A percentile compares a stretch with the other conserved stretches of the same genome.
Conservation (phyloP, 2,329 filamentous ascomycete genomes). For the Orbilia quercus region DNA sequence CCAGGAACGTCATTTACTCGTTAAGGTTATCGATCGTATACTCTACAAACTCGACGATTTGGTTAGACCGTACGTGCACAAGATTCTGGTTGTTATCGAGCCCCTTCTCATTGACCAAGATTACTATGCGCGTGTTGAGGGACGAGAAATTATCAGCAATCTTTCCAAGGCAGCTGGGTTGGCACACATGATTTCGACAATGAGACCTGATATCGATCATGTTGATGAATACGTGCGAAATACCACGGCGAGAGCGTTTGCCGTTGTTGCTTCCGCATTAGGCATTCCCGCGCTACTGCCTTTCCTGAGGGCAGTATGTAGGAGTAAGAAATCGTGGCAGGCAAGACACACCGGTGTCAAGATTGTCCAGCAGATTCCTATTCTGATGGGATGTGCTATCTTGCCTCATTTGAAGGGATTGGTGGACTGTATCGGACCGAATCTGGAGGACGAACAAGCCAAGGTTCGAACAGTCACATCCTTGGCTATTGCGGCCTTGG, state of each 20-base stretch:
- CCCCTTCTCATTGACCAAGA: slow-evolving; percentile 99
- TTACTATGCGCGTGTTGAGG: slow-evolving; percentile 98
- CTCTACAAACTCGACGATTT: slow-evolving; percentile 98
- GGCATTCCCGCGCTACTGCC: slow-evolving; percentile 95
- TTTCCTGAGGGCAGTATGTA: slow-evolving; percentile 93
- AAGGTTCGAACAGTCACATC: slow-evolving; percentile 97
- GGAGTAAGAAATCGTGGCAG: slow-evolving; percentile 99
- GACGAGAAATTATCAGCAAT: slow-evolving; percentile 98
- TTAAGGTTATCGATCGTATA: slow-evolving; percentile 98
- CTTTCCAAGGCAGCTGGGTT: slow-evolving; percentile 95
- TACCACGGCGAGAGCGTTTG: slow-evolving; percentile 95
- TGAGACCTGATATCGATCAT: slow-evolving; percentile 98
- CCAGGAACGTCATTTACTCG: slow-evolving; percentile 95
- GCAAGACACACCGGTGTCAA: slow-evolving; percentile 98
- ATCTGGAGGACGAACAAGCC: slow-evolving; percentile 95
- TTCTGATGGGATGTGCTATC: slow-evolving; percentile 97
- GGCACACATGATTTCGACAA: slow-evolving; percentile 98
- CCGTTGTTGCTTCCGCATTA: slow-evolving; percentile 93
- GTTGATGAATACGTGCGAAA: slow-evolving; percentile 98
- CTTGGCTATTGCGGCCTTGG: slow-evolving; percentile 91
- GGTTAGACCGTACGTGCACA: slow-evolving; percentile 95
- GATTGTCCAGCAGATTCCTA: slow-evolving; percentile 98
- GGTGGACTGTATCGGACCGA: slow-evolving; percentile 95
- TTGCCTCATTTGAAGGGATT: slow-evolving; percentile 94
- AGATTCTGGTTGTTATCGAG: slow-evolving; percentile 98